Evolutionary conservation across 257 asterid species (phyloP), one percentile per base, ranked within the genome.

Genomic region (Gentiana dahurica): DNA sequence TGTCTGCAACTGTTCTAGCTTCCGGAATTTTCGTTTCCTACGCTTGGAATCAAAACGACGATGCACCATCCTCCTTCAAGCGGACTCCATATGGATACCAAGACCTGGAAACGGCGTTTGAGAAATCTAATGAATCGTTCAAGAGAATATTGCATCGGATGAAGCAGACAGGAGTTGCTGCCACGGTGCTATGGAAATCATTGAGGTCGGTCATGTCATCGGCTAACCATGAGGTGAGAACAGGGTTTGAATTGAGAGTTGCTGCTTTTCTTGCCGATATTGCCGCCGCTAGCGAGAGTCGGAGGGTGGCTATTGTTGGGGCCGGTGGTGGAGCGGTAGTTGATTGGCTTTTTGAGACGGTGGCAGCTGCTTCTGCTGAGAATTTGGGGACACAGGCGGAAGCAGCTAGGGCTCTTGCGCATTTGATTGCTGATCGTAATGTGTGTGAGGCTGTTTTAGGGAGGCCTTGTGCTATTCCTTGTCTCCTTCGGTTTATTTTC

Each of bases 291-390:
- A 83, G 89, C 61, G 97, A 85, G 55, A 76, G 80, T 70, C 75
- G 98, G 62, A 79, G 98, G 73, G 80, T 82, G 52, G 98, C 98
- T 37, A 86, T 92, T 57, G 95, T 87, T 9, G 86, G 77, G n/a
- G 98, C 98, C 0, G 98, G 98, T 7, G 94, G 95, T 13, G 98
- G 98, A 8, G 88, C 87, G 38, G 98, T 92, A 51, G 81, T 85
- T 5, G 98, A 92, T 71, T 92, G 98, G 98, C 70, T 92, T 62
- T 54, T 88, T 68, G 94, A 92, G 65, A 92, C 97, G 4, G 94
- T 79, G 55, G 79, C 90, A 1, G 75, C 87, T 3, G 75, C 76
- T 66, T 54, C 85, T 3, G 79, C 77, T 68, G 96, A 84, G 45
- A 77, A 76, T 41, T 68, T 71, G 54, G 89, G 84, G 34, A 76